Base-by-base conservation (phyloP, 2,329 filamentous ascomycete species). In the Ascochyta rabiei region DNA sequence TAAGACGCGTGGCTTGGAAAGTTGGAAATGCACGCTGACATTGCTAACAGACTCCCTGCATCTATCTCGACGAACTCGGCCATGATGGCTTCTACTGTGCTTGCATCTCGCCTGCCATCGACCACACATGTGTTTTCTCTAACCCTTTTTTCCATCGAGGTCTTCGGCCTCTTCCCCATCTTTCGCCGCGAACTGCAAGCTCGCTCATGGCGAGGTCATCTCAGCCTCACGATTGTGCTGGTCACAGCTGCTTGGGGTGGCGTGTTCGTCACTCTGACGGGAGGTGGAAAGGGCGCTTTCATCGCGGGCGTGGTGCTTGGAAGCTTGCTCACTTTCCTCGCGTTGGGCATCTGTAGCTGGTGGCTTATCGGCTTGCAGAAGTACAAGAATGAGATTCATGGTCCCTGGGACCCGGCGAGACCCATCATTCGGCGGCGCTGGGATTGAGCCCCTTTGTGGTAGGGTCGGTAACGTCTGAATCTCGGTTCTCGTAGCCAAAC, bases 311-410 rank as follows among this genome's bases (percentile, higher is more conserved):
- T 91, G 61, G 74, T 93, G 1, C 79, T 96, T 6, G 91, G 91
- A 5, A 84, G 86, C n/a, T 68, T 93, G 9, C 80, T 91, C 19
- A 88, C 89, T 0, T 86, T 87, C 4, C 74, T 96, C 48, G 87
- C 87, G 2, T 96, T 97, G 86, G 95, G 93, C 1, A 89, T 92
- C 12, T 97, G 93, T 74, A 96, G 91, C 72, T 98, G 93, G 93
- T 98, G 95, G 93, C 78, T 99, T 60, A 98, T 99, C 69, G 90
- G 92, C 8, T 76, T 99, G 75, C 95, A 99, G 77, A 93, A 96
- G 78, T 99, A 98, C 77, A 99, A 99, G 81, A 98, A 98, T 74
- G 95, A 98, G 77, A 97, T 99, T 63, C 91, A 93, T 70, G 95
- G 95, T 38, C 95, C 95, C 1, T 99, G 95, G 95, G 95, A 99